A percentile compares a stretch with the other conserved stretches of the same genome.
These are phyloP conservation scores for Syncephalastrum sp. DNA, from an alignment of 371 early-diverging fungal genomes.

Conservation along the genomic window DNA sequence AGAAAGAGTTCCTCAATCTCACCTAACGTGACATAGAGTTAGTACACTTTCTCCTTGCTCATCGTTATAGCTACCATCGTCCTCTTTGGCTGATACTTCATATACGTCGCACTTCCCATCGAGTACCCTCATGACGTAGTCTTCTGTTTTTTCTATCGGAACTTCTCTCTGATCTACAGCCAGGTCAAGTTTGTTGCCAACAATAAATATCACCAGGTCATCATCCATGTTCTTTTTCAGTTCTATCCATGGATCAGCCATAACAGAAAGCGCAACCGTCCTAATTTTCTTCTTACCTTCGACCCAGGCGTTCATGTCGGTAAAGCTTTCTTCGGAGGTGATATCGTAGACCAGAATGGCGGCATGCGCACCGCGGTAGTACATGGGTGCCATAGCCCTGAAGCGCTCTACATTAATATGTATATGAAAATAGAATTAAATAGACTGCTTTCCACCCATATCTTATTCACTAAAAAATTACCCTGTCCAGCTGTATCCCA, in stretches of 20 bases:
- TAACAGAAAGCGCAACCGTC: background rate
- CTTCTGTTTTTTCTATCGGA: conserved; percentile 39
- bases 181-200: conserved; percentile 71
- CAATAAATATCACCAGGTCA: conserved; percentile 60
- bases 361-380: conserved; percentile 95
- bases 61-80: conserved; percentile 37
- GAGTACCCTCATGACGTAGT: conserved; percentile 42
- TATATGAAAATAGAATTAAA: background rate
- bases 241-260: conserved; percentile 30
- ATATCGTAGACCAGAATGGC: conserved; percentile 95
- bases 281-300: conserved; percentile 35
- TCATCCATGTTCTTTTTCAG: conserved; percentile 63
- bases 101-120: conserved; percentile 45
- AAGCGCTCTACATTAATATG: conserved; percentile 36
- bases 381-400: conserved; percentile 83
- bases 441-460: conserved; percentile 37
- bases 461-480: conserved; percentile 47
- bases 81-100: conserved; percentile 66
- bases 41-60: background rate
- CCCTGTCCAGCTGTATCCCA: conserved; percentile 93
- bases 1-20: conserved; percentile 45
- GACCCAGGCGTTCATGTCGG: conserved; percentile 67
- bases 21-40: conserved; percentile 5
- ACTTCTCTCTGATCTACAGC: conserved; percentile 49
- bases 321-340: conserved; percentile 67